A percentile compares a stretch with the other conserved stretches of the same genome.
phyloP scores from a whole-genome alignment of 1,139 yeast genomes.

The Sugiyamaella paludigena region DNA sequence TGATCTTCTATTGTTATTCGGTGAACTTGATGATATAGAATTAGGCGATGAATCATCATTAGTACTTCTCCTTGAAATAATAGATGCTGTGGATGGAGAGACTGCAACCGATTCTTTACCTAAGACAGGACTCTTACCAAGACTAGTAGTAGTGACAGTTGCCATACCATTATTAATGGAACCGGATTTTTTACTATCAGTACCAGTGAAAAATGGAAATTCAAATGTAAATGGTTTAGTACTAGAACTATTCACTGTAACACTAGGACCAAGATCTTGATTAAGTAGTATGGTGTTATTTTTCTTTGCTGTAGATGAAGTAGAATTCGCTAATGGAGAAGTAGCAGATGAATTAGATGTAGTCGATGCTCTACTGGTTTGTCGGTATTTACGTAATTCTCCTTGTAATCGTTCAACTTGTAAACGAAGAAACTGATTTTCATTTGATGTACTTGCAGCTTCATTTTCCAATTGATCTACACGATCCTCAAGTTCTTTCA shows the following conservation, averaged over 20 bases:
- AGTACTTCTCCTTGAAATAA: constrained; percentile 9
- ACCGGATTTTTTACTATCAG: constrained; percentile 1
- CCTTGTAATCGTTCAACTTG: constrained; percentile 73
- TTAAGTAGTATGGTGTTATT: constrained; percentile 7
- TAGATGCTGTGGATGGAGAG: not conserved
- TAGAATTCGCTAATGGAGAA: not conserved
- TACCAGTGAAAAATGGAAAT: constrained; percentile 40
- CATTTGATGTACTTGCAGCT: constrained; percentile 60
- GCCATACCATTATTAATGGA: not conserved
- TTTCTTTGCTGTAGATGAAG: not conserved
- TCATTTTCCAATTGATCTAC: constrained; percentile 69
- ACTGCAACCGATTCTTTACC: not conserved
- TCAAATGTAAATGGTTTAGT: constrained; percentile 39
- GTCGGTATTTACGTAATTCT: constrained; percentile 47
- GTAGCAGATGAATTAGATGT: not conserved
- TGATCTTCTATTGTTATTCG: constrained; percentile 30
- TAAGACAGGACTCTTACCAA: not conserved
- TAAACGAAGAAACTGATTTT: constrained; percentile 67
- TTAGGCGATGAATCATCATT: constrained; percentile 7
- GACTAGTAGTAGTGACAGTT: not conserved
- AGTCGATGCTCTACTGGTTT: constrained; percentile 1
- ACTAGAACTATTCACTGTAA: constrained; percentile 4
- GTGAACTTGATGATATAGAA: constrained; percentile 18
- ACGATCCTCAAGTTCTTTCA: constrained; percentile 81
- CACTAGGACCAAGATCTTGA: constrained; percentile 8